Evolutionary conservation across 2,329 filamentous ascomycete species (phyloP).

Genomic region (Capronia americana): DNA sequence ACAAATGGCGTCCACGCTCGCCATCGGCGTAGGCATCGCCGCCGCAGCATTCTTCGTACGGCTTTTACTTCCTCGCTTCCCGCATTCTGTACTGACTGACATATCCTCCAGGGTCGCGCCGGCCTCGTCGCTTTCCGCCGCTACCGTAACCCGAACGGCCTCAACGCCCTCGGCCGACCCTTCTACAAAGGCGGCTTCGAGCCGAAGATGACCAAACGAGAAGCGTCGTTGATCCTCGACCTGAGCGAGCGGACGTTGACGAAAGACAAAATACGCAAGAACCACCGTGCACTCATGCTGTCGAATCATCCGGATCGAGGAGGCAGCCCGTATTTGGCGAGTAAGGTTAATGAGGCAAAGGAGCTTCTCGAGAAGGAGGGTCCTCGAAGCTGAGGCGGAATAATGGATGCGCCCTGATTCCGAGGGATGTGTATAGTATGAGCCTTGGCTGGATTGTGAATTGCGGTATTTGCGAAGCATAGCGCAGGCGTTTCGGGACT

Average conservation of each 20-base stretch:
- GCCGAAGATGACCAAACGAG: slow-evolving; percentile 87
- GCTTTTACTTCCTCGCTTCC: slow-evolving; percentile 32
- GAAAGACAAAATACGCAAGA: slow-evolving; percentile 94
- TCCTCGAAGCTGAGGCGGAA: neutral
- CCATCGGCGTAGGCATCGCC: slow-evolving; percentile 54
- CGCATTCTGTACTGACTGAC: slow-evolving; percentile 4
- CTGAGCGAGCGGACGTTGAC: slow-evolving; percentile 87
- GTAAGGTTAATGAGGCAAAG: slow-evolving; percentile 98
- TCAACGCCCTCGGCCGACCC: slow-evolving; percentile 81
- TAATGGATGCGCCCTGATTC: neutral
- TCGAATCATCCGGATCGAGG: slow-evolving; percentile 97
- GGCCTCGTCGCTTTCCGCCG: slow-evolving; percentile 87
- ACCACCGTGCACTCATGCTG: slow-evolving; percentile 93
- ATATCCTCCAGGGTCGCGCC: slow-evolving; percentile 75
- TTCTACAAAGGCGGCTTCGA: slow-evolving; percentile 99
- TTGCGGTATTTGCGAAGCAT: slow-evolving; percentile 17
- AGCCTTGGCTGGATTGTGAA: neutral
- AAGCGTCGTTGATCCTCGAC: slow-evolving; percentile 88
- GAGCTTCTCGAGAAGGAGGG: slow-evolving; percentile 81
- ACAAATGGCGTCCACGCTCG: slow-evolving; percentile 52
- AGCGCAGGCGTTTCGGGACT: slow-evolving; percentile 29
- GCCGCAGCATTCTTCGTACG: slow-evolving; percentile 79
- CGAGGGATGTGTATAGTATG: neutral
- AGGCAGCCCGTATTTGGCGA: slow-evolving; percentile 93
- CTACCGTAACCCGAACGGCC: slow-evolving; percentile 68